Base-by-base conservation (phyloP, 2,329 filamentous ascomycete species). In the Pyrenophora seminiperda region DNA sequence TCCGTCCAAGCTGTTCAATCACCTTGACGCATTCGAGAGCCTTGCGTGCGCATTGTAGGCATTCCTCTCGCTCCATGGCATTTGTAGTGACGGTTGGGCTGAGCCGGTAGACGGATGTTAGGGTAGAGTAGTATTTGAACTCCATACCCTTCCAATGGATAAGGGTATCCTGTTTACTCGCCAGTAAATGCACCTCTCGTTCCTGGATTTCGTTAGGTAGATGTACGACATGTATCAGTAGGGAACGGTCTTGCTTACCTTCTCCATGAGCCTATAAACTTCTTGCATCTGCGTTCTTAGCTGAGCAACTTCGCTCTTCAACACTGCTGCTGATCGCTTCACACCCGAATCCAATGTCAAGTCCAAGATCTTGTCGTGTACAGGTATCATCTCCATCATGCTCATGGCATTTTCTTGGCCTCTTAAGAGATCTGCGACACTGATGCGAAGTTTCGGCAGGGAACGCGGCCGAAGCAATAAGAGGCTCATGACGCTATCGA, bases 131-230 rank as follows among this genome's bases (percentile, higher is more conserved):
- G 49, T 66, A 70, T 19, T 67, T 67, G 42, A 71, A 71, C 29
- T 71, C 67, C 6, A 68, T 53, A 33, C 62, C 64, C 18, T 65
- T 65, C 65, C 65, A 71, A 22, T 71, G 66, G 17, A 69, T 58
- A 4, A 66, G 47, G 6, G 67, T 59, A 32, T 63, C 58, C 14
- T 50, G 34, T 24, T 61, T 59, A 5, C 60, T 53, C 5, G 63
- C 58, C 6, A 58, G 19, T 1, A 61, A 53, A 39, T 61, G 47
- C 11, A 43, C 34, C 11, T 63, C 57, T 5, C 63, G 58, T 48
- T 59, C 46, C 63, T 66, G 14, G 9, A 11, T 14, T n/a, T 7
- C 1, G 19, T 62, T 32, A 62, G 57, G 57, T 10, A 14, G 24
- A 2, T 27, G 5, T 14, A 15, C 19, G 14, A 6, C 17, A 33